Evolutionary conservation across 2,329 filamentous ascomycete genomes (phyloP).

Genomic region (Alternaria sp.): DNA sequence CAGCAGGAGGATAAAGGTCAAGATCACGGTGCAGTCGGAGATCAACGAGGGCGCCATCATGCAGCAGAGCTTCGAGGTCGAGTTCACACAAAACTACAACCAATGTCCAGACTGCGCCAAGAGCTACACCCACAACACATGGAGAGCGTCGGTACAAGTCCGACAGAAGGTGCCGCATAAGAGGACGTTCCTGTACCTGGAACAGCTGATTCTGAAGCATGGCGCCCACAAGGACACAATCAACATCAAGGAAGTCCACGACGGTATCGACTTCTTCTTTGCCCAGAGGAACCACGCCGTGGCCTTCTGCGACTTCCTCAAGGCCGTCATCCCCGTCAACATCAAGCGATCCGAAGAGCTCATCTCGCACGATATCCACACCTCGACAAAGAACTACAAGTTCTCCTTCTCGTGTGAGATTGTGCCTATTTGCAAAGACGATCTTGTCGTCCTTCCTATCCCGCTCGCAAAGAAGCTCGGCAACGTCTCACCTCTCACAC

Average conservation of each 20-base stretch:
- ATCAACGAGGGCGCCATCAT: conserved; percentile 73
- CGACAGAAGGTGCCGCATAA: conserved; percentile 98
- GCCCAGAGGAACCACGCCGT: conserved; percentile 88
- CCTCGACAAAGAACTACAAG: conserved; percentile 90
- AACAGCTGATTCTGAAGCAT: conserved; percentile 96
- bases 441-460: conserved; percentile 90
- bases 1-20: conserved; percentile 89
- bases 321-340: conserved; percentile 79
- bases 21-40: conserved; percentile 88
- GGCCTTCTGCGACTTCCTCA: conserved; percentile 89
- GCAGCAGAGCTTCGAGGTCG: conserved; percentile 94
- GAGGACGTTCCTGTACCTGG: conserved; percentile 81
- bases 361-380: conserved; percentile 93
- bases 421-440: conserved; percentile 96
- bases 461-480: conserved; percentile 86
- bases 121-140: conserved; percentile 95
- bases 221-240: conserved; percentile 82
- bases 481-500: conserved; percentile 84
- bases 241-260: conserved; percentile 97
- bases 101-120: conserved; percentile 91
- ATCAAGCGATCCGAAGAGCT: conserved; percentile 89
- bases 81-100: conserved; percentile 88
- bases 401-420: conserved; percentile 90
- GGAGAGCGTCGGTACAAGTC: conserved; percentile 92
- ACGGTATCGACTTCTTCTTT: conserved; percentile 97